These are phyloP conservation scores for Coleophoma cylindrospora DNA, from an alignment of 2,329 filamentous ascomycete genomes.

Conservation along the genomic window DNA sequence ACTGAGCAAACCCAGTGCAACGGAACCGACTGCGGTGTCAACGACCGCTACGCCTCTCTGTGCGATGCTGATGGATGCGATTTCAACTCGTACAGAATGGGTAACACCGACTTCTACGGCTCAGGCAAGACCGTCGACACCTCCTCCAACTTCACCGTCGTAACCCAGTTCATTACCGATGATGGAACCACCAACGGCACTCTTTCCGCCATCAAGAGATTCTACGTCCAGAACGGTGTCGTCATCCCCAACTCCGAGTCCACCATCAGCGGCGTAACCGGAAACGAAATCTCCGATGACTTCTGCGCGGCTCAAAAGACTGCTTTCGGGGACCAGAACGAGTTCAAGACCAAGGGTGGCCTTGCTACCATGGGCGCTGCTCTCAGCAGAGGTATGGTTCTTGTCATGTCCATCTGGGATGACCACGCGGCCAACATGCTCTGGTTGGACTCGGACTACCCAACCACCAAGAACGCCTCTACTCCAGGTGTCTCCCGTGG, in stretches of 20 bases:
- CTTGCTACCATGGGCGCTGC: constrained; percentile 48
- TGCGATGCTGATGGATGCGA: constrained; percentile 60
- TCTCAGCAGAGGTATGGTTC: constrained; percentile 51
- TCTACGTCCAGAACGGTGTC: constrained; percentile 51
- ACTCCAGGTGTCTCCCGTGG: constrained; percentile 47
- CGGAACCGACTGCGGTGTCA: constrained; percentile 37
- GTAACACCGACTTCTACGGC: constrained; percentile 51
- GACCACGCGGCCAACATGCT: constrained; percentile 63
- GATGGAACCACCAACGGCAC: constrained; percentile 43
- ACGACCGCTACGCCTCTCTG: constrained; percentile 43
- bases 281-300: constrained; percentile 48
- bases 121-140: constrained; percentile 46
- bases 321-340: constrained; percentile 47
- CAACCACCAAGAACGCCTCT: constrained; percentile 36
- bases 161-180: constrained; percentile 54
- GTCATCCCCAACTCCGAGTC: constrained; percentile 46
- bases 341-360: constrained; percentile 52
- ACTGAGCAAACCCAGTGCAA: constrained; percentile 38
- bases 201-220: constrained; percentile 47
- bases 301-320: constrained; percentile 54
- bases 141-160: constrained; percentile 46
- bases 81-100: constrained; percentile 57
- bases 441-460: constrained; percentile 69
- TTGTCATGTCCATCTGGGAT: constrained; percentile 58
- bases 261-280: constrained; percentile 38